phyloP scores from a whole-genome alignment of 768 basidiomycete species.

The Suillus luteus region DNA sequence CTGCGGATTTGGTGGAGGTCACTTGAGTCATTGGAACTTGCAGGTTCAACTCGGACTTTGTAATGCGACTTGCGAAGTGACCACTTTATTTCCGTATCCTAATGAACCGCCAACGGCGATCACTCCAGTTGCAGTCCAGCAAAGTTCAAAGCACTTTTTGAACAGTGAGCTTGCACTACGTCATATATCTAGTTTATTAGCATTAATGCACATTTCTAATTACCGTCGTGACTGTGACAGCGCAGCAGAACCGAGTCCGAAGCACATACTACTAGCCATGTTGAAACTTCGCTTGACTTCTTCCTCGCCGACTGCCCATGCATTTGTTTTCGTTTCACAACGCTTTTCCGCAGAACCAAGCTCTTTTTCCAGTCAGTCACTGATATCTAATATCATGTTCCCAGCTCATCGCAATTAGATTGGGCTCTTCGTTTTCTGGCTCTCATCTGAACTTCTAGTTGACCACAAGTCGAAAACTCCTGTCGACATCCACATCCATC shows the following conservation, averaged over 20 bases:
- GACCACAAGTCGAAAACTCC: slow-evolving; percentile 6
- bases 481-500: slow-evolving; percentile 15
- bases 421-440: not conserved
- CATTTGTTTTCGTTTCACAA: not conserved
- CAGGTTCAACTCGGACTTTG: not conserved
- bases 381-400: not conserved
- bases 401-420: slow-evolving; percentile 4
- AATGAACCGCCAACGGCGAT: not conserved
- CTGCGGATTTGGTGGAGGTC: not conserved
- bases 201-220: not conserved
- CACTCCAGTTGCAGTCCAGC: not conserved
- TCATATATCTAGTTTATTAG: not conserved
- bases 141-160: not conserved
- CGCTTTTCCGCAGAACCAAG: not conserved
- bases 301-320: not conserved
- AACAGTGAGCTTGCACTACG: not conserved
- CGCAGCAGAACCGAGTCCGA: not conserved
- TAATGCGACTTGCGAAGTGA: not conserved
- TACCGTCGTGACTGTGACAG: not conserved
- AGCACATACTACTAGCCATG: not conserved
- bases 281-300: no score
- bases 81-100: not conserved
- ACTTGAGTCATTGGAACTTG: not conserved
- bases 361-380: slow-evolving; percentile 3
- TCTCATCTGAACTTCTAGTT: not conserved